Evolutionary conservation across 305 asterid species (phyloP).

Genomic region (Rubia tinctorum): DNA sequence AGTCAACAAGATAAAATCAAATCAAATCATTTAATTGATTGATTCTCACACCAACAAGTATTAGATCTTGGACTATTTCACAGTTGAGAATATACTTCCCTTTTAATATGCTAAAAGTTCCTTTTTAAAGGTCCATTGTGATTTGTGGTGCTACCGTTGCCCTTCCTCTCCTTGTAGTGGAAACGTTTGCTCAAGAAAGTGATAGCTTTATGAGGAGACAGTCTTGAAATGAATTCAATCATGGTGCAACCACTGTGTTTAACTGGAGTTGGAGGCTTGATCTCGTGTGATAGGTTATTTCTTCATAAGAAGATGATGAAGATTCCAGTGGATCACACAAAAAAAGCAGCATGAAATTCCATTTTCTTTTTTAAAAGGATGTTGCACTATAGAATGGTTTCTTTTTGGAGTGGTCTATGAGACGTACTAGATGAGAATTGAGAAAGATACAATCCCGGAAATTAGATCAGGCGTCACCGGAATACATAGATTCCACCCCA

Average conservation of each 20-base stretch:
- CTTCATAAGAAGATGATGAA: not conserved
- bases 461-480: no score
- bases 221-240: not conserved
- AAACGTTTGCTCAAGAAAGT: not conserved
- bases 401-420: no score
- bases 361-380: not conserved
- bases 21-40: no score
- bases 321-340: not conserved
- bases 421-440: no score
- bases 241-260: not conserved
- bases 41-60: no score
- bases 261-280: not conserved
- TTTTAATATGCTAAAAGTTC: no score
- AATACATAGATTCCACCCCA: no score
- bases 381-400: not conserved
- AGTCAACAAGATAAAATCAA: no score
- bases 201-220: not conserved
- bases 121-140: no score
- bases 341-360: not conserved
- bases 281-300: not conserved
- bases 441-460: no score
- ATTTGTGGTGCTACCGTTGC: not conserved
- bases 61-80: no score
- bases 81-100: no score
- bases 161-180: not conserved